phyloP scores from a whole-genome alignment of 306 rosid genomes.

The Aeschynomene evenia region DNA sequence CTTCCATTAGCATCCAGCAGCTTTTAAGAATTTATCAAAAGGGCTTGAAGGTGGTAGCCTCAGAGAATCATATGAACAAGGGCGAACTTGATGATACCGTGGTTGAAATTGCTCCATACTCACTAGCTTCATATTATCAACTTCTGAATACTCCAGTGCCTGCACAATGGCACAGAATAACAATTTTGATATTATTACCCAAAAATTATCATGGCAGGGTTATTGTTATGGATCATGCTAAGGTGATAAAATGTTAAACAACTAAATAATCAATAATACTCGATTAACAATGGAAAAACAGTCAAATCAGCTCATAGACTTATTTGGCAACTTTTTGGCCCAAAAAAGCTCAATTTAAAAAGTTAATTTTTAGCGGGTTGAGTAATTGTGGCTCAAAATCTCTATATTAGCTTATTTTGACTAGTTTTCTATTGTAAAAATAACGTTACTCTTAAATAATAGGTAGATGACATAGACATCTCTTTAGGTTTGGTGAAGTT shows the following conservation, averaged over 20 bases:
- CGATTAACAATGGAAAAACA: no score
- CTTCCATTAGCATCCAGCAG: conserved; percentile 70
- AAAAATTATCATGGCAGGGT: background rate
- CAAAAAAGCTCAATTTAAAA: no score
- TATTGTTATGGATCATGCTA: background rate
- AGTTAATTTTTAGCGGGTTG: no score
- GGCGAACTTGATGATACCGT: conserved; percentile 49
- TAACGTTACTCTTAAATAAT: no score
- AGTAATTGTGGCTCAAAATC: no score
- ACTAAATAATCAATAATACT: no score
- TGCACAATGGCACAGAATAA: conserved; percentile 35
- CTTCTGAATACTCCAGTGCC: conserved; percentile 51
- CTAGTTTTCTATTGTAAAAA: no score
- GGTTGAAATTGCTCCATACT: conserved; percentile 41
- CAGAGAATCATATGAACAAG: conserved; percentile 57
- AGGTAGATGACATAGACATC: no score
- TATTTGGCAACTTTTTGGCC: no score
- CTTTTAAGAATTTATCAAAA: conserved; percentile 87
- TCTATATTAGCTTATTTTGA: no score
- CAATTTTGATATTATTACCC: background rate
- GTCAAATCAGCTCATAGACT: no score
- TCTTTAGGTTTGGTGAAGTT: no score
- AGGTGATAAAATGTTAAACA: background rate
- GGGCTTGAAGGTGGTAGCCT: conserved; percentile 88
- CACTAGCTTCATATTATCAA: conserved; percentile 45